Conservation (phyloP, 2,329 filamentous ascomycete genomes). For the Botrytis galanthina region DNA sequence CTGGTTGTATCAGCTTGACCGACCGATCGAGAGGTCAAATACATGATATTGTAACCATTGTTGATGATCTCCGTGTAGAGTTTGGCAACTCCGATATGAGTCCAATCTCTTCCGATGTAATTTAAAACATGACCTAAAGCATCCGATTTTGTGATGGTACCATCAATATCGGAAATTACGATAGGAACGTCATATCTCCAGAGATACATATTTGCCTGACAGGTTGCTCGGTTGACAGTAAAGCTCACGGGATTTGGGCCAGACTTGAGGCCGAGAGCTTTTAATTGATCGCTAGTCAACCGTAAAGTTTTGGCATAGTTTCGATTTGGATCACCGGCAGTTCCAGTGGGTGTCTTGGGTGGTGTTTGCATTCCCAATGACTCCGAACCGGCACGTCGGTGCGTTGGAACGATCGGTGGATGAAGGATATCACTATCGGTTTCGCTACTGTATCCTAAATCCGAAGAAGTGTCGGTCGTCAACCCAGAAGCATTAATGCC, state of each 20-base stretch:
- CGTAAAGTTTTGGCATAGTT: slow-evolving; percentile 97
- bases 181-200: slow-evolving; percentile 92
- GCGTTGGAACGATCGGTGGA: slow-evolving; percentile 47
- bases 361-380: slow-evolving; percentile 57
- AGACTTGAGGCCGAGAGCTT: slow-evolving; percentile 74
- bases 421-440: slow-evolving; percentile 60
- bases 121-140: slow-evolving; percentile 91
- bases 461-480: slow-evolving; percentile 70
- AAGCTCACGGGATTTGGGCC: slow-evolving; percentile 96
- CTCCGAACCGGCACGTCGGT: slow-evolving; percentile 59
- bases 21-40: slow-evolving; percentile 89
- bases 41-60: slow-evolving; percentile 99
- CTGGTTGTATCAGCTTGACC: slow-evolving; percentile 90
- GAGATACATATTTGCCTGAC: slow-evolving; percentile 86
- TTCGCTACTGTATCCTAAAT: slow-evolving; percentile 94
- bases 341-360: slow-evolving; percentile 66
- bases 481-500: slow-evolving; percentile 41
- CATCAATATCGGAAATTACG: slow-evolving; percentile 97
- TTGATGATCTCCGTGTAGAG: slow-evolving; percentile 92
- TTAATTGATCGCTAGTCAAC: slow-evolving; percentile 92
- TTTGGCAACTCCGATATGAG: slow-evolving; percentile 93
- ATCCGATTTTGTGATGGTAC: slow-evolving; percentile 97
- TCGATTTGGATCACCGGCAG: slow-evolving; percentile 65
- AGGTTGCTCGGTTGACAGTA: slow-evolving; percentile 92
- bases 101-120: slow-evolving; percentile 98